phyloP scores from a whole-genome alignment of 768 basidiomycete species.

The Kwoniella sp. region DNA sequence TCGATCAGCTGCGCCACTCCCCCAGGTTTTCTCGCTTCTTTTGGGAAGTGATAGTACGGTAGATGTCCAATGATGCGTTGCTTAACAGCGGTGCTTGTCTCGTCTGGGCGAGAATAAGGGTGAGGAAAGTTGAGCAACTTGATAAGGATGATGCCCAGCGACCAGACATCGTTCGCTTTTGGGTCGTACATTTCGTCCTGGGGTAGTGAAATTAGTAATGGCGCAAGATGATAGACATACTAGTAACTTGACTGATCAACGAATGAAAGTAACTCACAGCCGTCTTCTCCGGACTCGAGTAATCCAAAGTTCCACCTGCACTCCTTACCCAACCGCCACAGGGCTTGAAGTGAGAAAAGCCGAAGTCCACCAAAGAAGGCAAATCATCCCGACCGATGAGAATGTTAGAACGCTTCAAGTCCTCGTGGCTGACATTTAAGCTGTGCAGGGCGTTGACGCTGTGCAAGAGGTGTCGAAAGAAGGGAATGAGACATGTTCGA shows the following conservation, averaged over 20 bases:
- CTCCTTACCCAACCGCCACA: conserved; percentile 32
- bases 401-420: conserved; percentile 60
- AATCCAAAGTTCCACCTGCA: conserved; percentile 52
- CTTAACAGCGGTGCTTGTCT: conserved; percentile 35
- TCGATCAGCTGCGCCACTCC: conserved; percentile 34
- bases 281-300: conserved; percentile 53
- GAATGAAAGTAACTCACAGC: conserved; percentile 21
- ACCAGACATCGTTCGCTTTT: conserved; percentile 48
- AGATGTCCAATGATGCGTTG: conserved; percentile 30
- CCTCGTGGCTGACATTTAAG: conserved; percentile 60
- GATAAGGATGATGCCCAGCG: conserved; percentile 48
- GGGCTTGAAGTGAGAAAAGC: conserved; percentile 50
- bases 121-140: conserved; percentile 42
- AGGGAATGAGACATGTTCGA: conserved; percentile 28
- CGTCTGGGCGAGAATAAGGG: conserved; percentile 40
- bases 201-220: background rate
- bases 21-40: conserved; percentile 10
- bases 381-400: conserved; percentile 52
- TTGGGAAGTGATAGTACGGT: background rate
- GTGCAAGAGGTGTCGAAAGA: conserved; percentile 45
- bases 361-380: conserved; percentile 50
- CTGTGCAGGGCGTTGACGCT: conserved; percentile 43
- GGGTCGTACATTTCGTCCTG: conserved; percentile 42
- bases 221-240: background rate
- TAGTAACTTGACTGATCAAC: background rate